Conservation (phyloP, 2,329 filamentous ascomycete species). For the Talaromyces pinophilus region DNA sequence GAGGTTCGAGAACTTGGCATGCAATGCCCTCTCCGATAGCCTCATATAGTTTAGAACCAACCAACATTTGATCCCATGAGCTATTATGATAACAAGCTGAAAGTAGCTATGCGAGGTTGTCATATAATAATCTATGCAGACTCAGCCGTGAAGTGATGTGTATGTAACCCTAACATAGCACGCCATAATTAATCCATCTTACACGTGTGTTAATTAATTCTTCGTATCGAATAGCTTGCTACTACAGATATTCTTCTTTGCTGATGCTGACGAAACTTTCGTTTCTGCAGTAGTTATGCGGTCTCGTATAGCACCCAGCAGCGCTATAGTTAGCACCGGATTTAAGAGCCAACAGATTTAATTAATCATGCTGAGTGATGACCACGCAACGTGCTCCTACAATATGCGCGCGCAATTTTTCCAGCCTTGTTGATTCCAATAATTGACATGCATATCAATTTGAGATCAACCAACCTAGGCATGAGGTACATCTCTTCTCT, state of each 20-base stretch:
- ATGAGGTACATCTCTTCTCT: background rate
- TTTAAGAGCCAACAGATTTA: background rate
- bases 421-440: background rate
- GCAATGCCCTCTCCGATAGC: background rate
- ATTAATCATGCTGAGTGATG: background rate
- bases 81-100: background rate
- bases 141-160: background rate
- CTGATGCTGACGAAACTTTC: background rate
- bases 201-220: background rate
- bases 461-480: background rate
- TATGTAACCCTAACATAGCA: background rate
- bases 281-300: background rate
- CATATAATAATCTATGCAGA: background rate
- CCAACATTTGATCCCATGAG: background rate
- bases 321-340: background rate
- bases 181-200: background rate
- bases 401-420: background rate
- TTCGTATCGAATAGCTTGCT: background rate
- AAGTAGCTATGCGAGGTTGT: background rate
- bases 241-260: background rate
- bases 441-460: background rate
- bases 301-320: background rate
- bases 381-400: background rate
- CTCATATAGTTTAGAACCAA: background rate
- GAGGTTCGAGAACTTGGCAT: background rate